A percentile compares a stretch with the other conserved stretches of the same genome.
Evolutionary conservation across 2,329 filamentous ascomycete genomes (phyloP).

Genomic region (Epicoccum sorghinum): DNA sequence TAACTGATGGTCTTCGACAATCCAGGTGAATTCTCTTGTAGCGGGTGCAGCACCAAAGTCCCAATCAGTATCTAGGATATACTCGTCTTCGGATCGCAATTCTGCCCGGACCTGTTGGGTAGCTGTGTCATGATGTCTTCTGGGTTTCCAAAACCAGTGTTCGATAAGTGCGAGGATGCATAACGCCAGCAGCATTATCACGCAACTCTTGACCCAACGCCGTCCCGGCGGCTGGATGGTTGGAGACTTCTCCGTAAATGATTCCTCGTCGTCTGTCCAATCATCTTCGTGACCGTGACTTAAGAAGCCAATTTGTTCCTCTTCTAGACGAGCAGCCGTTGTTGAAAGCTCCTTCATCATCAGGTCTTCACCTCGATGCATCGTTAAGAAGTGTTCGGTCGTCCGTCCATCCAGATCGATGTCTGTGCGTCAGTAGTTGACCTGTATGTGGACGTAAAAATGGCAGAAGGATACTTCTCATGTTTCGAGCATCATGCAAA

Average conservation of each 20-base stretch:
- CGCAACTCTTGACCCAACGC: neutral
- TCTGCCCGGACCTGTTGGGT: slow-evolving; percentile 3
- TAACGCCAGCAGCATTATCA: neutral
- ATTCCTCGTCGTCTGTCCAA: neutral
- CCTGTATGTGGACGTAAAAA: no score
- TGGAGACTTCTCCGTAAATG: neutral
- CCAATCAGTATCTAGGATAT: slow-evolving; percentile 65
- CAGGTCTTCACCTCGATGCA: slow-evolving; percentile 1
- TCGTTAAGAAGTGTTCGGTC: neutral
- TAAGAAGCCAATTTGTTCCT: slow-evolving; percentile 32
- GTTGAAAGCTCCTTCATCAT: slow-evolving; percentile 12
- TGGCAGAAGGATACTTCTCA: neutral
- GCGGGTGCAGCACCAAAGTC: slow-evolving; percentile 57
- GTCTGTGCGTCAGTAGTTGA: no score
- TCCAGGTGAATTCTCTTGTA: slow-evolving; percentile 66
- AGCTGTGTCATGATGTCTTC: neutral
- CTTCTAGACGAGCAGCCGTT: slow-evolving; percentile 1
- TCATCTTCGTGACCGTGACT: slow-evolving; percentile 15
- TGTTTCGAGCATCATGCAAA: neutral
- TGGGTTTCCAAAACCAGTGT: neutral
- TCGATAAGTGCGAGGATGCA: neutral
- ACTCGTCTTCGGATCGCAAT: slow-evolving; percentile 36
- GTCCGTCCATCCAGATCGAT: neutral
- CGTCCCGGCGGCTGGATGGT: neutral
- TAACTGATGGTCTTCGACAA: slow-evolving; percentile 61